Evolutionary conservation across 176 grass and related monocot genomes (phyloP).

Genomic region (Echinochloa phyllopogon): DNA sequence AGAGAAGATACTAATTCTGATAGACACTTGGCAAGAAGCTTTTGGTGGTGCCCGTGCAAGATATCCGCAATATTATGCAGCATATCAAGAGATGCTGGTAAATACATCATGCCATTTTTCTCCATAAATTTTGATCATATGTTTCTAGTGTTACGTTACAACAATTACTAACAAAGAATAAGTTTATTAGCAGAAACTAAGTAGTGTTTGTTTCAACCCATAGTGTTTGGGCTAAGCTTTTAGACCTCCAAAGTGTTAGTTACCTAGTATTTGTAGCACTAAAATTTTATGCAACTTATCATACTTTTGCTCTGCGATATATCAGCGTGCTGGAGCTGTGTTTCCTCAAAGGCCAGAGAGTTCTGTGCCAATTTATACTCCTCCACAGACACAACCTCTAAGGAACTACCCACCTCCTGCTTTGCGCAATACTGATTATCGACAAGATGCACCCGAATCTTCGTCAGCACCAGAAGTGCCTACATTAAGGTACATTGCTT

Average conservation of each 20-base stretch:
- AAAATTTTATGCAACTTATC: neutral
- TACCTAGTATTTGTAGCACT: neutral
- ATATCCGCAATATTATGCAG: constrained; percentile 83
- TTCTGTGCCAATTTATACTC: constrained; percentile 84
- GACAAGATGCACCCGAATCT: constrained; percentile 63
- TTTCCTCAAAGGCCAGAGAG: constrained; percentile 86
- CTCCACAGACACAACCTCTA: constrained; percentile 87
- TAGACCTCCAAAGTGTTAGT: neutral
- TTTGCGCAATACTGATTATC: constrained; percentile 63
- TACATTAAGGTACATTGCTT: constrained; percentile 68
- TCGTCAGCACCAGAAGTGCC: constrained; percentile 62
- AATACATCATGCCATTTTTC: constrained; percentile 19
- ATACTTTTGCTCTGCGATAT: constrained; percentile 32
- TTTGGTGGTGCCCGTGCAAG: constrained; percentile 88
- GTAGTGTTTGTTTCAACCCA: neutral
- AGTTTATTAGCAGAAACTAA: constrained; percentile 27
- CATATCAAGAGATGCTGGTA: constrained; percentile 95
- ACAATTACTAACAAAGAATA: neutral
- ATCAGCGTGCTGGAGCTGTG: constrained; percentile 87
- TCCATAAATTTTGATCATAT: constrained; percentile 22
- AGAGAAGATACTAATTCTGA: constrained; percentile 69
- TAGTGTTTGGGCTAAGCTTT: constrained; percentile 22
- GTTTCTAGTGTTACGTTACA: neutral
- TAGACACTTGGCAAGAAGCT: constrained; percentile 99
- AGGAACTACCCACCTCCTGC: constrained; percentile 70